Conservation (phyloP, 495 filamentous ascomycete genomes). For the Annulohypoxylon nitens region DNA sequence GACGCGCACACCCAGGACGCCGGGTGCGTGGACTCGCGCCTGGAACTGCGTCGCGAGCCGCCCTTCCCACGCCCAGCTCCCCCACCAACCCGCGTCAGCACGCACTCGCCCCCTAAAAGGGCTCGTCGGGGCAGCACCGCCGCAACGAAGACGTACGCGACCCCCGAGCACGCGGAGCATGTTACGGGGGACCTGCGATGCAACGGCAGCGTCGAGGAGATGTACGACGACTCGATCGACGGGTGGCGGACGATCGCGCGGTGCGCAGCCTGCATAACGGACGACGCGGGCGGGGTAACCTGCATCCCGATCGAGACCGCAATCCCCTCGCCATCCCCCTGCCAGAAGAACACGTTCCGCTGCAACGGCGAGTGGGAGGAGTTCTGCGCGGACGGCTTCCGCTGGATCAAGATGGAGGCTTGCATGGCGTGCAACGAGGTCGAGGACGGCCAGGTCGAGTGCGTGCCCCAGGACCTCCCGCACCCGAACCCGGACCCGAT, state of each 20-base stretch:
- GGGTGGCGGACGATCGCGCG: not conserved
- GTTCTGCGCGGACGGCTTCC: not conserved
- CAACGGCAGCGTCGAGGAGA: not conserved
- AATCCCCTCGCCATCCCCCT: not conserved
- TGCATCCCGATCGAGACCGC: not conserved
- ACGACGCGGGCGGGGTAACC: not conserved
- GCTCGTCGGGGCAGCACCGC: no score
- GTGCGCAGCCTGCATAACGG: not conserved
- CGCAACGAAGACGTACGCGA: no score
- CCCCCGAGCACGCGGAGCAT: not conserved
- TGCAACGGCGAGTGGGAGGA: slow-evolving; percentile 4
- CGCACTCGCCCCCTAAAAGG: not conserved
- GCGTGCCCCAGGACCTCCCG: slow-evolving; percentile 14
- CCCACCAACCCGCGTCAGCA: not conserved
- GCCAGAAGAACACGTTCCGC: not conserved
- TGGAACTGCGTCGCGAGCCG: not conserved
- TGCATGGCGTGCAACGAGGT: slow-evolving; percentile 13
- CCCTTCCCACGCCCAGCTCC: not conserved
- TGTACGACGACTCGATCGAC: not conserved
- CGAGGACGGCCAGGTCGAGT: not conserved
- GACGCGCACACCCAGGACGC: not conserved
- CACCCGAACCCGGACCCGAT: not conserved
- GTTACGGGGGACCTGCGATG: slow-evolving; percentile 5
- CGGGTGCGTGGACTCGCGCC: not conserved
- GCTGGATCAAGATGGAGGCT: not conserved